These are phyloP conservation scores for Microdochium paspali DNA, from an alignment of 2,329 filamentous ascomycete species.

Conservation along the genomic window DNA sequence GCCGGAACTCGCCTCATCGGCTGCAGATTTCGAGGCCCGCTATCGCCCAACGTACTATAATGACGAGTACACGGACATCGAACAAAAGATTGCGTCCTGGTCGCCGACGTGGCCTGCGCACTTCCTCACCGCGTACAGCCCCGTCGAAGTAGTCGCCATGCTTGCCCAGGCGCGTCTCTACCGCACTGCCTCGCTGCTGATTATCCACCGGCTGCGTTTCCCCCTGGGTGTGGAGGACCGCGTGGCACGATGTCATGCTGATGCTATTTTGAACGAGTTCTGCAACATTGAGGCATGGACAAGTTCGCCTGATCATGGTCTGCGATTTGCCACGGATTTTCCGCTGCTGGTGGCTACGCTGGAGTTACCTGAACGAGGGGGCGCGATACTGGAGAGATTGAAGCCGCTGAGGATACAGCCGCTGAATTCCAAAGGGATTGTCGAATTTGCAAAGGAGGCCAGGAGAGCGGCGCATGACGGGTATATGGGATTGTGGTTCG, in stretches of 20 bases:
- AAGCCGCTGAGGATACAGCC: slow-evolving; percentile 1
- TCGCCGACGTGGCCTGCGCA: slow-evolving; percentile 3
- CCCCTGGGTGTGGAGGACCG: slow-evolving; percentile 18
- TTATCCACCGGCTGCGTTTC: slow-evolving; percentile 19
- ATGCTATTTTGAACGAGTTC: slow-evolving; percentile 2
- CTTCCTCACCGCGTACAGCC: slow-evolving; percentile 10
- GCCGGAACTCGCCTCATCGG: no score
- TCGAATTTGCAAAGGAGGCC: slow-evolving; percentile 1
- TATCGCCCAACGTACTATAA: background rate
- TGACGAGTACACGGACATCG: slow-evolving; percentile 4
- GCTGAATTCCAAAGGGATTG: slow-evolving; percentile 1
- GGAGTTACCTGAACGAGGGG: background rate
- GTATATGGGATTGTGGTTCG: slow-evolving; percentile 5
- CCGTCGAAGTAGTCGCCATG: slow-evolving; percentile 16
- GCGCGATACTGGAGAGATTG: slow-evolving; percentile 1
- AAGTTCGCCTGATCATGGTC: background rate
- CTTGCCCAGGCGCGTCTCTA: slow-evolving; percentile 20
- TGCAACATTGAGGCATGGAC: slow-evolving; percentile 2
- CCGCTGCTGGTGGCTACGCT: slow-evolving; percentile 2
- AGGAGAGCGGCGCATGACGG: background rate
- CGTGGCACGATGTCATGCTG: slow-evolving; percentile 1
- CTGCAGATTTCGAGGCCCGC: background rate
- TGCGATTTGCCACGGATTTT: slow-evolving; percentile 2
- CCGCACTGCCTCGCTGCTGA: slow-evolving; percentile 14
- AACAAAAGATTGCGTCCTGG: slow-evolving; percentile 4